Evolutionary conservation across 2,329 filamentous ascomycete species (phyloP).

Genomic region (Huntiella decipiens): DNA sequence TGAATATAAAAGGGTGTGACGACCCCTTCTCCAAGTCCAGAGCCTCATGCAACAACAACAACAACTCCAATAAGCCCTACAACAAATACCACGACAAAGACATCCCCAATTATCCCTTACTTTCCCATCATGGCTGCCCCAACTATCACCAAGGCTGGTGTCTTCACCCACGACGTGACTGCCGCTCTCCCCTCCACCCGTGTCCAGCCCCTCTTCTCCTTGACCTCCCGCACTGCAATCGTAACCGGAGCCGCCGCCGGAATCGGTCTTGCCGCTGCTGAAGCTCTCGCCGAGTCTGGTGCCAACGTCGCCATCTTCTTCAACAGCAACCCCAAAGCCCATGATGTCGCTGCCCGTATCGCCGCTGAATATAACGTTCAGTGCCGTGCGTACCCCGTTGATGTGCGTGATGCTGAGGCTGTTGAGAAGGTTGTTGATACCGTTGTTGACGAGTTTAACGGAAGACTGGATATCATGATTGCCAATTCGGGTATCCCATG

Average conservation of each 20-base stretch:
- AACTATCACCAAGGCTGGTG: slow-evolving; percentile 21
- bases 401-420: slow-evolving; percentile 19
- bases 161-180: slow-evolving; percentile 39
- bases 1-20: too few relatives aligned
- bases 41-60: neutral
- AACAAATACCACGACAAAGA: too few relatives aligned
- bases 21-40: too few relatives aligned
- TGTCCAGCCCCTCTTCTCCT: slow-evolving; percentile 47
- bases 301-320: slow-evolving; percentile 19
- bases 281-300: slow-evolving; percentile 19
- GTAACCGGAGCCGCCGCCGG: slow-evolving; percentile 14
- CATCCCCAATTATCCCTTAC: slow-evolving; percentile 3
- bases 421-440: slow-evolving; percentile 25
- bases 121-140: slow-evolving; percentile 21
- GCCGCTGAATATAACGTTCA: slow-evolving; percentile 32
- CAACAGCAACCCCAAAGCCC: slow-evolving; percentile 16
- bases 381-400: slow-evolving; percentile 44
- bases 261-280: slow-evolving; percentile 15
- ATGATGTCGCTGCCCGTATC: slow-evolving; percentile 14
- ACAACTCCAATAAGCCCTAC: too few relatives aligned
- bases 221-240: slow-evolving; percentile 29
- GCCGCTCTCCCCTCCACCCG: slow-evolving; percentile 26
- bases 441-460: slow-evolving; percentile 12
- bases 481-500: slow-evolving; percentile 45
- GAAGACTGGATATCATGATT: slow-evolving; percentile 31